Evolutionary conservation across 2,329 filamentous ascomycete genomes (phyloP).

Genomic region (Calonectria honghensis): DNA sequence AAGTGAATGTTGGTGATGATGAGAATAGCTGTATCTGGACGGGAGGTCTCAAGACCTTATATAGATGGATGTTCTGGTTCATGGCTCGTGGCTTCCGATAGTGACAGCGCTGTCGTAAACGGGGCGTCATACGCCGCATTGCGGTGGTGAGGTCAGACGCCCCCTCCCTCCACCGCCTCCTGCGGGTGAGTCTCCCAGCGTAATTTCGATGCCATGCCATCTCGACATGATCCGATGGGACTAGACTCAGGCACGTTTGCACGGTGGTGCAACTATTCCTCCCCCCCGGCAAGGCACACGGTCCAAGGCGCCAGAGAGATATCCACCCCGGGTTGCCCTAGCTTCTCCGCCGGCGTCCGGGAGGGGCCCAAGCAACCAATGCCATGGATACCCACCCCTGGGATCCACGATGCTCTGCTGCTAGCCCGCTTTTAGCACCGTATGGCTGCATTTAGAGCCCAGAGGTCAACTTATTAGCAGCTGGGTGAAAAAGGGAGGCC

Average conservation of each 20-base stretch:
- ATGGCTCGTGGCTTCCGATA: neutral
- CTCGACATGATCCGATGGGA: neutral
- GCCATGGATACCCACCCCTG: constrained; percentile 2
- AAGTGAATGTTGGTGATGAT: constrained; percentile 25
- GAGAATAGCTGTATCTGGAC: neutral
- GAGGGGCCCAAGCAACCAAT: constrained; percentile 25
- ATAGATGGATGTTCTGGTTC: constrained; percentile 26
- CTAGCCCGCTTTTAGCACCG: constrained; percentile 23
- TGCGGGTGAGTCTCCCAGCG: neutral
- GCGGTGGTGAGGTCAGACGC: neutral
- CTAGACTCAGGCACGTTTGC: constrained; percentile 1
- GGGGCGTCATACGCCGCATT: constrained; percentile 8
- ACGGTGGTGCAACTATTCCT: neutral
- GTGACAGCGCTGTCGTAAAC: neutral
- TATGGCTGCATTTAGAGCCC: neutral
- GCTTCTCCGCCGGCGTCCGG: constrained; percentile 23
- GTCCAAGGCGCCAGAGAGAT: neutral
- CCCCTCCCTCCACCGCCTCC: neutral
- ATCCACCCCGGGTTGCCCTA: constrained; percentile 21
- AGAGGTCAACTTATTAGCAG: neutral
- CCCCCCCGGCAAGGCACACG: constrained; percentile 10
- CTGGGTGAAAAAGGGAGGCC: neutral
- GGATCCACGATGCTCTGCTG: constrained; percentile 12
- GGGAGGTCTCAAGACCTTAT: constrained; percentile 29
- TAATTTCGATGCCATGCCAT: constrained; percentile 22